These are phyloP conservation scores for Globisporangium parvum DNA, from an alignment of 352 stramenopile species.

Conservation along the genomic window DNA sequence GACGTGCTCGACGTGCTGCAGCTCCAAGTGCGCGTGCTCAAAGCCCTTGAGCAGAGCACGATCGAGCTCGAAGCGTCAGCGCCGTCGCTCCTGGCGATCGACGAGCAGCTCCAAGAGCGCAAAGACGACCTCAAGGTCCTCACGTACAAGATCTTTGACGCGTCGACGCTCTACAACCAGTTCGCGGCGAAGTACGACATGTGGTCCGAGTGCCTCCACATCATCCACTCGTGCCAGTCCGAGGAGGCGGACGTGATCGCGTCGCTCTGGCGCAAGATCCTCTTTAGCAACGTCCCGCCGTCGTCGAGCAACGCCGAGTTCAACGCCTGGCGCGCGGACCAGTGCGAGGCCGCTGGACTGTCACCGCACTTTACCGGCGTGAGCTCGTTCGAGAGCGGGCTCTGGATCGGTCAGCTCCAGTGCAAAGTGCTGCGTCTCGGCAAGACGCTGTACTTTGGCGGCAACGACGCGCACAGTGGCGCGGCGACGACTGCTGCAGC, in stretches of 20 bases:
- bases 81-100: constrained; percentile 19
- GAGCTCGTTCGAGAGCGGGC: constrained; percentile 67
- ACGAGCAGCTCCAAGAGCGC: constrained; percentile 43
- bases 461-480: constrained; percentile 38
- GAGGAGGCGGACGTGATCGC: constrained; percentile 69
- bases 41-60: constrained; percentile 61
- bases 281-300: constrained; percentile 61
- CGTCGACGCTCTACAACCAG: constrained; percentile 81
- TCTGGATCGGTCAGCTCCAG: constrained; percentile 80
- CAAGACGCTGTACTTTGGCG: constrained; percentile 66
- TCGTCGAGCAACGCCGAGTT: constrained; percentile 61
- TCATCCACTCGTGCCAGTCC: constrained; percentile 82
- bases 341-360: constrained; percentile 60
- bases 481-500: constrained; percentile 14
- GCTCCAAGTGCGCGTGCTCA: constrained; percentile 77
- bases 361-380: constrained; percentile 23
- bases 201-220: constrained; percentile 83
- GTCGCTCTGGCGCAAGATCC: constrained; percentile 66
- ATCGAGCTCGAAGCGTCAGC: constrained; percentile 54
- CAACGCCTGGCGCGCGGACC: constrained; percentile 63
- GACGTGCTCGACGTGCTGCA: constrained; percentile 81
- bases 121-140: constrained; percentile 61
- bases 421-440: constrained; percentile 67
- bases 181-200: constrained; percentile 84
- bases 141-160: constrained; percentile 74